These are phyloP conservation scores for Ceratocystis alfenasii DNA, from an alignment of 2,329 filamentous ascomycete genomes.

Conservation along the genomic window DNA sequence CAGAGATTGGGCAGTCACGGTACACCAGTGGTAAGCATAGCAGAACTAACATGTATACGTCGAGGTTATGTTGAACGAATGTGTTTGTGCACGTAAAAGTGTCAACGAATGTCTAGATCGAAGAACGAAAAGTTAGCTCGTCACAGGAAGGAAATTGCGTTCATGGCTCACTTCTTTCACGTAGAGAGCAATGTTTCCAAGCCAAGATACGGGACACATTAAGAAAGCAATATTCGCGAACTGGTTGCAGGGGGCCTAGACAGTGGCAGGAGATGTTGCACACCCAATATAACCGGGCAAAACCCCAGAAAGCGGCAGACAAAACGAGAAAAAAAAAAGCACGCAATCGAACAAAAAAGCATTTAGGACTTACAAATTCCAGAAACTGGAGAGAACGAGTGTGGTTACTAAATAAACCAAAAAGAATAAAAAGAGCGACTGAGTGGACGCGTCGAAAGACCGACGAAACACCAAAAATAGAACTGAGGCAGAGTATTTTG, in stretches of 20 bases:
- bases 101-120: slow-evolving; percentile 39
- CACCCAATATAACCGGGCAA: too few relatives aligned
- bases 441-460: not conserved
- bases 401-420: slow-evolving; percentile 3
- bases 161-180: too few relatives aligned
- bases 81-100: slow-evolving; percentile 42
- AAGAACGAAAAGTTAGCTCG: slow-evolving; percentile 1
- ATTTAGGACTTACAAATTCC: slow-evolving; percentile 10
- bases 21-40: too few relatives aligned
- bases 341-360: not conserved
- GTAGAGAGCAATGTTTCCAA: too few relatives aligned
- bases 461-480: slow-evolving; percentile 4
- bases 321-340: not conserved
- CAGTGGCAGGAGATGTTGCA: too few relatives aligned
- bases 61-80: slow-evolving; percentile 43
- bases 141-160: too few relatives aligned
- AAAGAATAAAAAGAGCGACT: slow-evolving; percentile 13
- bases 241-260: too few relatives aligned
- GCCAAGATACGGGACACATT: too few relatives aligned
- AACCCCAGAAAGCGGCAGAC: not conserved
- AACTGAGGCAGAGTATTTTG: slow-evolving; percentile 10
- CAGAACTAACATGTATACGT: slow-evolving; percentile 28
- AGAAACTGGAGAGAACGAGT: slow-evolving; percentile 7
- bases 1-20: not conserved
- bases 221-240: too few relatives aligned